Conservation (phyloP, 768 basidiomycete species). For the Rhodocollybia butyracea region DNA sequence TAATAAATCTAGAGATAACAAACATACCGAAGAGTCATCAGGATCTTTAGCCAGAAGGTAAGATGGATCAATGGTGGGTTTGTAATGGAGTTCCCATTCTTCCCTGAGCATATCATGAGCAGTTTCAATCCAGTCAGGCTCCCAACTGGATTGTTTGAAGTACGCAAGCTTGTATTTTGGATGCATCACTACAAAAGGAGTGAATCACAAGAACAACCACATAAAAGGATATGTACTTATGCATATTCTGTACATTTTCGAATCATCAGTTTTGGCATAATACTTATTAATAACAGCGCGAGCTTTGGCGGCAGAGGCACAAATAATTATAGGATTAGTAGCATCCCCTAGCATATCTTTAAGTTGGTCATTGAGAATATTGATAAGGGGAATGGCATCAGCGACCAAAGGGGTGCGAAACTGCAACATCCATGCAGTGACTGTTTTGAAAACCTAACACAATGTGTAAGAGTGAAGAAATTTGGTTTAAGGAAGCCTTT, state of each 20-base stretch:
- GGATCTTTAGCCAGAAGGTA: background rate
- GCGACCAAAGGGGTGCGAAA: constrained; percentile 6
- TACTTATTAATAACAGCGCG: constrained; percentile 14
- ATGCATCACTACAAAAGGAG: constrained; percentile 14
- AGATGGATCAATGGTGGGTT: background rate
- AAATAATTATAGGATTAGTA: background rate
- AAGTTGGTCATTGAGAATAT: constrained; percentile 10
- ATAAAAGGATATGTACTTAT: constrained; percentile 11
- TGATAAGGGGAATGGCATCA: constrained; percentile 16
- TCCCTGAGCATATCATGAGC: constrained; percentile 8
- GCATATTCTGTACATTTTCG: constrained; percentile 12
- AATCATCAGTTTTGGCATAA: constrained; percentile 14
- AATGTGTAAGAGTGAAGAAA: background rate
- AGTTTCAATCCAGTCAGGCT: constrained; percentile 14
- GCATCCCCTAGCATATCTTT: background rate
- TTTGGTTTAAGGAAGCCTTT: background rate
- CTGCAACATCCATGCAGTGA: constrained; percentile 11
- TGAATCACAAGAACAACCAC: background rate
- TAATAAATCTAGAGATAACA: background rate
- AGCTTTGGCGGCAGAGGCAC: constrained; percentile 6
- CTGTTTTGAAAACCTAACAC: background rate
- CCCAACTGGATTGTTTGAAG: constrained; percentile 13
- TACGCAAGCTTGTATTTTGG: constrained; percentile 17
- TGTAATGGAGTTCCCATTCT: constrained; percentile 11
- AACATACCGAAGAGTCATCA: background rate